Evolutionary conservation across 345 rosid species (phyloP), one percentile per base, ranked within the genome.

Genomic region (Brassica nigra): DNA sequence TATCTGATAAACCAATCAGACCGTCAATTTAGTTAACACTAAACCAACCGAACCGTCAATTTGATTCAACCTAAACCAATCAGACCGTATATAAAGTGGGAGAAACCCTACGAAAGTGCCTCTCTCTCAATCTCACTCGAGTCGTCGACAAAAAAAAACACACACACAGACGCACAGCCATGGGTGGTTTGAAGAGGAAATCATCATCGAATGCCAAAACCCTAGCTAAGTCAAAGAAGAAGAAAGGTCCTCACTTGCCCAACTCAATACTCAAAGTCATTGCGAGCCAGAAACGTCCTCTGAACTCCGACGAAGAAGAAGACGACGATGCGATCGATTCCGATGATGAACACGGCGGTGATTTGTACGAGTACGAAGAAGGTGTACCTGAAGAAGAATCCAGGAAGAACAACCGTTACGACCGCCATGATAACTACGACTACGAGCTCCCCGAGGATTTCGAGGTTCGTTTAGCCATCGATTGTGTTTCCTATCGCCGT

Each of bases 301-400:
- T 82, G 28, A 77, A 77, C 66, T 82, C 84, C 4, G 93, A 92
- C 49, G 96, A 86, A 18, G 92, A 91, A 20, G 94, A 84, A 23
- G 94, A 84, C 36, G 86, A 42, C 14, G 14, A 81, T 6, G 93
- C 86, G n/a, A 75, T 87, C 49, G 79, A 66, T 39, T 87, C 89
- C 9, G 91, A 89, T 47, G 89, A 84, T 34, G 88, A 23, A 0
- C 72, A 78, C 75, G 89, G 67, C 14, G 78, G 77, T 72, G 95
- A 89, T 68, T 37, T 94, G 27, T 94, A 94, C 59, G 97, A 94
- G 87, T 94, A 94, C 71, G 98, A 92, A 72, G 98, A 92, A 76
- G 89, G 76, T 71, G 81, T 87, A 18, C 78, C 98, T 2, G 88
- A 88, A 72, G 99, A 95, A 81, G 98, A 92, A 75, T 85, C 94